These are phyloP conservation scores for Vickermania spadyakhi DNA, from an alignment of 208 protist genomes.

Conservation along the genomic window DNA sequence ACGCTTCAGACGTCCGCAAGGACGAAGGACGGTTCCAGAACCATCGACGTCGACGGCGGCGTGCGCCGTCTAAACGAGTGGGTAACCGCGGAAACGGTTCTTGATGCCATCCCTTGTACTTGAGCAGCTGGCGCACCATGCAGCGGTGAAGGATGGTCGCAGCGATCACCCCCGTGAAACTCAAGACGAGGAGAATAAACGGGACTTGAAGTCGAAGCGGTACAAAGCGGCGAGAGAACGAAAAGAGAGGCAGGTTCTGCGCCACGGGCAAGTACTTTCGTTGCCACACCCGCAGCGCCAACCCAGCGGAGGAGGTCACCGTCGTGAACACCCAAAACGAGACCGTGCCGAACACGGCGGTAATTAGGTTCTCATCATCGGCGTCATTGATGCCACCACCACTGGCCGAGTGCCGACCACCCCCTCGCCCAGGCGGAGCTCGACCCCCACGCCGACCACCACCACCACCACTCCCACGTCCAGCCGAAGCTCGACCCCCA, in stretches of 20 bases:
- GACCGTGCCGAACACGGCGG: conserved; percentile 13
- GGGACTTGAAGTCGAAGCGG: conserved; percentile 20
- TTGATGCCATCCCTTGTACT: conserved; percentile 63
- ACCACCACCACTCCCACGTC: neutral
- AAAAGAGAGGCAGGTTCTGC: neutral
- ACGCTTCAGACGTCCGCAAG: neutral
- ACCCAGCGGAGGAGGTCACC: neutral
- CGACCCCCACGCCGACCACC: neutral
- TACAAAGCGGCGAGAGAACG: conserved; percentile 6
- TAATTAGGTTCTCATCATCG: neutral
- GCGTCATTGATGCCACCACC: neutral
- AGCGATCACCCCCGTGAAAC: conserved; percentile 17
- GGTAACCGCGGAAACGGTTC: conserved; percentile 9
- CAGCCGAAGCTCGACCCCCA: too few species aligned
- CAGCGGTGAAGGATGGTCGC: conserved; percentile 54
- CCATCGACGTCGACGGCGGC: neutral
- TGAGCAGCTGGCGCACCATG: conserved; percentile 48
- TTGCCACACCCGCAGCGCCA: neutral
- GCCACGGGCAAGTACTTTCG: conserved; percentile 25
- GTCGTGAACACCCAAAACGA: conserved; percentile 18
- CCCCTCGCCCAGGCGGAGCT: neutral
- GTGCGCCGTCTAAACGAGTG: neutral
- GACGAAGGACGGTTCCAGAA: neutral
- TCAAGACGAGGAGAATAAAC: conserved; percentile 31
- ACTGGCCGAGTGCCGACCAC: too few species aligned